phyloP scores from a whole-genome alignment of 1,284 basidiomycete genomes.

The Sporisorium scitamineum region DNA sequence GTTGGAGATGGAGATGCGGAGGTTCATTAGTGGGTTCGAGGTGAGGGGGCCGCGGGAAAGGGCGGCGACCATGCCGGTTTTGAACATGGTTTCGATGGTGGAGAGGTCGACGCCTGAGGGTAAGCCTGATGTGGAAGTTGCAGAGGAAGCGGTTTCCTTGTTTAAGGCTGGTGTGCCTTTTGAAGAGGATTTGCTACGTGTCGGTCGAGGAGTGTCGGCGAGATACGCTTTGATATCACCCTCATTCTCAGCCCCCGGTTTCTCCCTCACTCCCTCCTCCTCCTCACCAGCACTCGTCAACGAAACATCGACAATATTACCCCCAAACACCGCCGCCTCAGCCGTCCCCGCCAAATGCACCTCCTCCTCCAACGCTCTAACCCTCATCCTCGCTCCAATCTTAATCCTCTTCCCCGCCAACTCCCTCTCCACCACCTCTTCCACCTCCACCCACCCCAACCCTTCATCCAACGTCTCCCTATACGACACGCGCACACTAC shows the following conservation, averaged over 20 bases:
- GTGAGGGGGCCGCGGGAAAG: conserved; percentile 63
- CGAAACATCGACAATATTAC: conserved; percentile 53
- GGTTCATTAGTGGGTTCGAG: conserved; percentile 57
- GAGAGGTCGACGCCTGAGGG: conserved; percentile 32
- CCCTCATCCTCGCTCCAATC: conserved; percentile 40
- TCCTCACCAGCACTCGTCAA: background rate
- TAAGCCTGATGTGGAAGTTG: background rate
- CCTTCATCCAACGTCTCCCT: conserved; percentile 77
- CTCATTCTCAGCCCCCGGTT: conserved; percentile 11
- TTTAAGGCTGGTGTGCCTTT: background rate
- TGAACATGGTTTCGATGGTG: conserved; percentile 33
- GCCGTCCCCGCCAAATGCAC: background rate
- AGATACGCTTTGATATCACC: conserved; percentile 33
- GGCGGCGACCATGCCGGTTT: conserved; percentile 48
- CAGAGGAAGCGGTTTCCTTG: background rate
- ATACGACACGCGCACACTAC: conserved; percentile 81
- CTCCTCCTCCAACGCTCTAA: conserved; percentile 41
- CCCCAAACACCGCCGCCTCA: conserved; percentile 41
- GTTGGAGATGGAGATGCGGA: conserved; percentile 47
- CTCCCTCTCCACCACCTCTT: conserved; percentile 59
- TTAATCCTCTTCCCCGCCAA: conserved; percentile 59
- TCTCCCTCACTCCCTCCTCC: background rate
- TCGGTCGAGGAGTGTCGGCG: conserved; percentile 5
- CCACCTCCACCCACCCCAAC: conserved; percentile 15
- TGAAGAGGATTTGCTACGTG: background rate